phyloP scores from a whole-genome alignment of 1,139 yeast species.

The Candida mesenterica region DNA sequence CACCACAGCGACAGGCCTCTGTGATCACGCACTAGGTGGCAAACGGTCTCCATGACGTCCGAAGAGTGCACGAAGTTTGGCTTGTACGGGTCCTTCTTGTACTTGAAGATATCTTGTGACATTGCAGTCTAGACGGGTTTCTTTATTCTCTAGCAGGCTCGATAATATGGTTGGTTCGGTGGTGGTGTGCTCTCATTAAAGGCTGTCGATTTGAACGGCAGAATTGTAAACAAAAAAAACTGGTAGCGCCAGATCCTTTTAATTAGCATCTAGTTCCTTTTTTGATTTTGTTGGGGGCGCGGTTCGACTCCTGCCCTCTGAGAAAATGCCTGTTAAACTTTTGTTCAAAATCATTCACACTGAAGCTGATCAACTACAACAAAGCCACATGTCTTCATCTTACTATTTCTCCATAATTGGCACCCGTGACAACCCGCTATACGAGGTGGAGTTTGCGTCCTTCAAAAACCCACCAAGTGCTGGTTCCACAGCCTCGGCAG shows the following conservation, averaged over 20 bases:
- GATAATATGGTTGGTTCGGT: no score
- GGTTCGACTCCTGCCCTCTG: no score
- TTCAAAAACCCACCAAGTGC: slow-evolving; percentile 36
- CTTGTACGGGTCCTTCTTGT: slow-evolving; percentile 23
- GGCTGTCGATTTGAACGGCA: not conserved
- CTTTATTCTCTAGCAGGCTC: no score
- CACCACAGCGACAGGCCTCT: slow-evolving; percentile 1
- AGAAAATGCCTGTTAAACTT: no score
- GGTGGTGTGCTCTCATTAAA: slow-evolving; percentile 4
- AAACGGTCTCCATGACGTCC: slow-evolving; percentile 29
- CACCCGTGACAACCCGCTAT: slow-evolving; percentile 79
- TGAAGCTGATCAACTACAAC: no score
- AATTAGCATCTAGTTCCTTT: no score
- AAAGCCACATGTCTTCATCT: slow-evolving; percentile 36
- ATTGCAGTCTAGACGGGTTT: no score
- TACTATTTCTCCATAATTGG: slow-evolving; percentile 89
- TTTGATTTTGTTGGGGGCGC: no score
- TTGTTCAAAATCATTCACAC: no score
- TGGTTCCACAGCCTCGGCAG: slow-evolving; percentile 5
- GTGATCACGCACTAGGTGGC: not conserved
- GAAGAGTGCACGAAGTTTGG: slow-evolving; percentile 44
- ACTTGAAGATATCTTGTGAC: not conserved
- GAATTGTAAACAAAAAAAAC: slow-evolving; percentile 1
- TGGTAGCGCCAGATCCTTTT: no score
- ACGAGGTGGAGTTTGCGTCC: slow-evolving; percentile 84